Base-by-base conservation (phyloP, 1,139 yeast genomes). In the Candida sp. region DNA sequence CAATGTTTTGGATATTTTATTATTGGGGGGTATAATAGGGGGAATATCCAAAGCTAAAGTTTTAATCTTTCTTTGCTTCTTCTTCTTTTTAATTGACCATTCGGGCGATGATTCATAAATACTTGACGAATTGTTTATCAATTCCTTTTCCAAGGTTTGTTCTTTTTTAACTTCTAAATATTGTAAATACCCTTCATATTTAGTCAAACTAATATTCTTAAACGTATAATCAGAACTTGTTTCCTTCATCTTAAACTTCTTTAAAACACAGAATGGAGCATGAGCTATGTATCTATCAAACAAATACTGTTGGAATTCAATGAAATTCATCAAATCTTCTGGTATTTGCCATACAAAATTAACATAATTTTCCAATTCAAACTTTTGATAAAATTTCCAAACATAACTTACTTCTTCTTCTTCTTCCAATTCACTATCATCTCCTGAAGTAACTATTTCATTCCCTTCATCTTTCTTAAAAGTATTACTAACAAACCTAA, bases 261-360 rank as follows among this genome's bases (percentile, higher is more conserved):
- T 44, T 5, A 54, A 30, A 8, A 55, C 44, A 42, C 61, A 56
- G 21, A 47, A 46, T 5, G 60, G 59, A 7, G 56, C 47, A 42
- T 60, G 61, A 5, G 51, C 32, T 1, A 60, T 21, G 39, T 60
- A 60, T 23, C 65, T 48, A 39, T 61, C 63, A 33, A 52, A 49
- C 4, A 60, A 41, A 42, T 59, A 60, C 29, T 56, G 40, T 5
- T 15, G 21, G 7, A 27, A 37, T 23, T 25, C 29, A 15, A 22
- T 33, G 5, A 39, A 19, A n/a, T 27, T 29, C 29, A 19, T 5
- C 9, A 37, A 9, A 19, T 37, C 39, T 30, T 5, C 5, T 30
- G 5, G 19, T 8, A 12, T 30, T 12, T 8, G 48, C 45, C 22
- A 5, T 8, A 34, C 9, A 5, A 21, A 34, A 15, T 19, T 15